Conservation (phyloP, 441 rosid species). For the Bruguiera hainesii region DNA sequence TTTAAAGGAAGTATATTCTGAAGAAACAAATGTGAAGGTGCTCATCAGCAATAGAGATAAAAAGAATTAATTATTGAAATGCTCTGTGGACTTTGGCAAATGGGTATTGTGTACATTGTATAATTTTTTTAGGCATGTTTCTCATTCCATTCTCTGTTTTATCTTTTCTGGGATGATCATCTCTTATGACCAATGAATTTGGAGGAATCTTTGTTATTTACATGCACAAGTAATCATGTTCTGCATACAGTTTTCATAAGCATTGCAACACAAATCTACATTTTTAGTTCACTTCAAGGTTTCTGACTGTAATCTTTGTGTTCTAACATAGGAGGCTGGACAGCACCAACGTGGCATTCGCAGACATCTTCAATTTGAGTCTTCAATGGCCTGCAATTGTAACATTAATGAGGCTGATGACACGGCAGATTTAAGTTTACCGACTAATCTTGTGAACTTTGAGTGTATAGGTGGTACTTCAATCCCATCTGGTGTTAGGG, state of each 20-base stretch:
- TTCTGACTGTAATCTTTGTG: conserved; percentile 5
- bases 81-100: background rate
- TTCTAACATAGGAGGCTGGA: conserved; percentile 19
- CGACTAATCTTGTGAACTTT: background rate
- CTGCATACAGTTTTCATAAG: background rate
- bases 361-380: conserved; percentile 36
- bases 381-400: conserved; percentile 4
- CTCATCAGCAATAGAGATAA: too few species aligned
- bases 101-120: too few species aligned
- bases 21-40: too few species aligned
- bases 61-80: background rate
- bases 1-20: too few species aligned
- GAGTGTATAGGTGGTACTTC: conserved; percentile 13
- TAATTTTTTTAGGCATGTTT: background rate
- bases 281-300: background rate
- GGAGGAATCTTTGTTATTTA: background rate
- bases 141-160: background rate
- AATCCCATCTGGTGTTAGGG: conserved; percentile 8
- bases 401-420: conserved; percentile 10
- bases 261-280: background rate
- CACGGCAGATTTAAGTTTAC: conserved; percentile 12
- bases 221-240: background rate
- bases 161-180: background rate
- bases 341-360: conserved; percentile 28
- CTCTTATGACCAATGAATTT: background rate